These are phyloP conservation scores for Gnomoniopsis smithogilvyi DNA, from an alignment of 2,329 filamentous ascomycete species.

Conservation along the genomic window DNA sequence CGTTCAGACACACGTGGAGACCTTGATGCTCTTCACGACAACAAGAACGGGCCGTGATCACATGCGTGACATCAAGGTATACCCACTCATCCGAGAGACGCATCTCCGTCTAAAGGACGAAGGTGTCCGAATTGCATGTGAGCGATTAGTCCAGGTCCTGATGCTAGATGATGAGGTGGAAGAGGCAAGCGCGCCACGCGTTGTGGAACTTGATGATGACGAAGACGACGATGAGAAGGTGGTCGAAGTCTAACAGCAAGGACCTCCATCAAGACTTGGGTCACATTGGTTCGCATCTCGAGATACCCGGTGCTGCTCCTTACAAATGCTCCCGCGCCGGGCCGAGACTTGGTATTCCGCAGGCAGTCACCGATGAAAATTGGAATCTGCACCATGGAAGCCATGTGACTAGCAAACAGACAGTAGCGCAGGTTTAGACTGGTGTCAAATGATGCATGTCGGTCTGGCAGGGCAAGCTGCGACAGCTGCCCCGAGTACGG, in stretches of 20 bases:
- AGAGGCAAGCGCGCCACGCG: conserved; percentile 38
- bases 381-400: too few species aligned
- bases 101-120: conserved; percentile 78
- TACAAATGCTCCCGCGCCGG: background rate
- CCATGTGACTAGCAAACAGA: background rate
- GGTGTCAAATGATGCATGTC: background rate
- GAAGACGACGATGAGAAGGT: conserved; percentile 53
- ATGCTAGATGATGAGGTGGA: conserved; percentile 65
- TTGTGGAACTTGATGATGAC: conserved; percentile 47
- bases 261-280: background rate
- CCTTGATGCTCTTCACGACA: conserved; percentile 76
- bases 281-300: background rate
- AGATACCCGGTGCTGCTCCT: background rate
- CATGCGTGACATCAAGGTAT: conserved; percentile 76
- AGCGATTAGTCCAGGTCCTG: conserved; percentile 84
- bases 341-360: background rate
- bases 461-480: background rate
- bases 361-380: background rate
- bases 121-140: conserved; percentile 77
- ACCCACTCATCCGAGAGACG: conserved; percentile 83
- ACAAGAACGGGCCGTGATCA: conserved; percentile 71
- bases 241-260: conserved; percentile 44
- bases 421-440: background rate
- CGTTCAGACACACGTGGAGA: conserved; percentile 85
- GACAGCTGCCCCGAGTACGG: too few species aligned